Evolutionary conservation across 108 stramenopile species (phyloP), one percentile per base, ranked within the genome.

Genomic region (Epithemia pelagica): DNA sequence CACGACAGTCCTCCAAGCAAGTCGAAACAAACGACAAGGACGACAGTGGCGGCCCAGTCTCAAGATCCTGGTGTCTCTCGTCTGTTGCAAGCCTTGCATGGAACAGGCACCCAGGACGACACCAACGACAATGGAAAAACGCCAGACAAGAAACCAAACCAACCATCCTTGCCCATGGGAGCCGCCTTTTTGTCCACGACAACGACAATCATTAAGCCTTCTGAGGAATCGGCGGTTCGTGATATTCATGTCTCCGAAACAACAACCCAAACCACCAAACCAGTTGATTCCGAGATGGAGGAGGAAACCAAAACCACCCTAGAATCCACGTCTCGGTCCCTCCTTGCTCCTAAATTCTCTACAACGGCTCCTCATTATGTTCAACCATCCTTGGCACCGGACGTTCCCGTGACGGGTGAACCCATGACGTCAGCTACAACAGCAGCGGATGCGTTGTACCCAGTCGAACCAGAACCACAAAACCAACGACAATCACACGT

Each of bases 161-260:
- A 18, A 1, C 55, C 33, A 59, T 29, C 29, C 30, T 24, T 27
- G 51, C 52, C 72, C 15, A 23, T 74, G 30, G 73, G 73, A 54
- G 61, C 53, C 37, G 73, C 73, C 21, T 74, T 74, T 67, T 30
- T 74, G 28, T 31, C 61, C 26, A 62, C 61, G 24, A 74, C 73
- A 10, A 59, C 65, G 21, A 58, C 56, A 27, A 58, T 58, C 8
- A 10, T 46, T 5, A 46, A 15, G 15, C 5, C 5, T 15, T 24
- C 2, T 31, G 26, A 33, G 26, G 27, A 59, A 15, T 19, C 10
- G 15, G 46, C 2, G 24, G 75, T 70, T 0, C 65, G 54, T 22
- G 54, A 66, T 65, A 70, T 76, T 64, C 75, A 76, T 59, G 68
- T 0, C 18, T 23, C n/a, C 2, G 15, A 31, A 28, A n/a, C n/a